phyloP scores from a whole-genome alignment of 805 yeast species.

The Yarrowia deformans region DNA sequence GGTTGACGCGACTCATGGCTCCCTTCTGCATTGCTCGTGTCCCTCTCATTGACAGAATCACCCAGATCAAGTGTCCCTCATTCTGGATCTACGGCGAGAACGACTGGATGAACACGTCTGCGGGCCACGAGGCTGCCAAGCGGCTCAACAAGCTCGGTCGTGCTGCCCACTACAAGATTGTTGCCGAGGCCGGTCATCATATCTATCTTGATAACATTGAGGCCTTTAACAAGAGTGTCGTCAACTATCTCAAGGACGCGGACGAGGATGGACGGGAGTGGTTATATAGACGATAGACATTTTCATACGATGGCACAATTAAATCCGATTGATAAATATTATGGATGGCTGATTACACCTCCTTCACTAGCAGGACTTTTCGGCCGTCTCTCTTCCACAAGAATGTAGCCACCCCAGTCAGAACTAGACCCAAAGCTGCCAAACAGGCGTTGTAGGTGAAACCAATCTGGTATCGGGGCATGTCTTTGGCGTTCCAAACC shows the following conservation, averaged over 20 bases:
- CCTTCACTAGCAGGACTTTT: background rate
- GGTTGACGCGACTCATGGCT: constrained; percentile 78
- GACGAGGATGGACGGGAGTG: constrained; percentile 12
- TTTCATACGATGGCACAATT: too few species aligned
- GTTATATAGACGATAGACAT: background rate
- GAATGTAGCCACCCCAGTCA: constrained; percentile 8
- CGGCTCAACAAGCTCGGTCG: constrained; percentile 47
- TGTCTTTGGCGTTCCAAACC: constrained; percentile 29
- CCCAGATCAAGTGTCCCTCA: constrained; percentile 65
- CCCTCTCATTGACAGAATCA: constrained; percentile 66
- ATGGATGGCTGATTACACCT: background rate
- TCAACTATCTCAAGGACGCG: constrained; percentile 33
- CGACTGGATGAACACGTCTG: constrained; percentile 69
- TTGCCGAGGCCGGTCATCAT: constrained; percentile 76
- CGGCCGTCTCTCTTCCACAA: constrained; percentile 17
- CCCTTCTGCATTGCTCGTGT: constrained; percentile 91
- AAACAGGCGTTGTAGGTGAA: constrained; percentile 28
- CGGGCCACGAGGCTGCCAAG: constrained; percentile 52
- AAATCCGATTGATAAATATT: too few species aligned
- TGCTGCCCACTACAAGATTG: constrained; percentile 51
- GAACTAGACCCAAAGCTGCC: constrained; percentile 2
- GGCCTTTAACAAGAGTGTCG: constrained; percentile 56
- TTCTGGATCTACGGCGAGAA: constrained; percentile 86
- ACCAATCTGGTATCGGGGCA: constrained; percentile 38
- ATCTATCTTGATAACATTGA: constrained; percentile 71